These are phyloP conservation scores for Boletus patriciae DNA, from an alignment of 768 basidiomycete genomes.

Conservation along the genomic window DNA sequence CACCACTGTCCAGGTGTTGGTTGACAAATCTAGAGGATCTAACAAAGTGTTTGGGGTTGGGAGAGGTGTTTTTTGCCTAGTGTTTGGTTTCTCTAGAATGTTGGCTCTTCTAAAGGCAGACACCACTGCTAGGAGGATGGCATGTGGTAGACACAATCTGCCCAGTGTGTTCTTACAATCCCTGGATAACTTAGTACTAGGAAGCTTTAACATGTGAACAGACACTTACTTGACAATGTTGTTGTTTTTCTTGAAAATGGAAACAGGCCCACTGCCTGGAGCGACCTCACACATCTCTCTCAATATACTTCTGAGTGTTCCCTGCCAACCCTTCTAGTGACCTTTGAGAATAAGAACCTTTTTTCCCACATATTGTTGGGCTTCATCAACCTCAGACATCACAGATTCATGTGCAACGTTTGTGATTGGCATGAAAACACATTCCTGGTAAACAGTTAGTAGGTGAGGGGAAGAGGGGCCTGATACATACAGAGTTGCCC, in stretches of 20 bases:
- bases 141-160: too few relatives aligned
- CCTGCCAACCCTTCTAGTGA: slow-evolving; percentile 4
- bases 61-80: not conserved
- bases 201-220: too few relatives aligned
- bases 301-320: not conserved
- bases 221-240: not conserved
- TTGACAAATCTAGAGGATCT: too few relatives aligned
- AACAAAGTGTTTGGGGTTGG: not conserved
- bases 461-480: not conserved
- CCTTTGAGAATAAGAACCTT: slow-evolving; percentile 2
- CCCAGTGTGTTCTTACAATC: too few relatives aligned
- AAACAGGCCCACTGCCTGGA: not conserved
- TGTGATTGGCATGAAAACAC: not conserved
- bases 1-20: not conserved
- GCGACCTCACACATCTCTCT: not conserved
- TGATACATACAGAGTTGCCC: not conserved
- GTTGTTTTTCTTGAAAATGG: not conserved
- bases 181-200: too few relatives aligned
- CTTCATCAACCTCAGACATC: not conserved
- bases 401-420: not conserved
- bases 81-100: not conserved
- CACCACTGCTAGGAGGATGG: too few relatives aligned
- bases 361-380: not conserved
- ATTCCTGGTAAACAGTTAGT: not conserved
- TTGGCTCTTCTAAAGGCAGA: not conserved